phyloP scores from a whole-genome alignment of 805 yeast species.

The Lachancea cidri region DNA sequence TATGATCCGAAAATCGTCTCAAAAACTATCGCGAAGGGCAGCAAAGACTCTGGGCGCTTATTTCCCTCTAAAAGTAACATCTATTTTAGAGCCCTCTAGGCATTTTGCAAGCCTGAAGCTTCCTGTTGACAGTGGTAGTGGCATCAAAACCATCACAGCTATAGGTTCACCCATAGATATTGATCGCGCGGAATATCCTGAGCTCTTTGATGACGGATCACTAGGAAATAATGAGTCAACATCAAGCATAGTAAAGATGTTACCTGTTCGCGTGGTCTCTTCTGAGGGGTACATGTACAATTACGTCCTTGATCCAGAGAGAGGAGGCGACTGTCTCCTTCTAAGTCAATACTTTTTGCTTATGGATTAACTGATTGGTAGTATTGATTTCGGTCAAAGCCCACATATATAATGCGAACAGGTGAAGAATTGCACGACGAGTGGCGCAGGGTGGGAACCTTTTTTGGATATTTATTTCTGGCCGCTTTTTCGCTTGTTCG shows the following conservation, averaged over 20 bases:
- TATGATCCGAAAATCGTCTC: slow-evolving; percentile 72
- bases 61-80: slow-evolving; percentile 67
- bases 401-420: too few relatives aligned
- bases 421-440: too few relatives aligned
- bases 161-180: slow-evolving; percentile 35
- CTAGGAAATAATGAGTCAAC: slow-evolving; percentile 3
- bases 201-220: slow-evolving; percentile 16
- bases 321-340: slow-evolving; percentile 90
- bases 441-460: too few relatives aligned
- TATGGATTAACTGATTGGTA: slow-evolving; percentile 9
- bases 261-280: slow-evolving; percentile 60
- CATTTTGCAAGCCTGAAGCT: slow-evolving; percentile 88
- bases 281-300: slow-evolving; percentile 76
- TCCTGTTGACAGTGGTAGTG: slow-evolving; percentile 35
- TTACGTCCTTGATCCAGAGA: slow-evolving; percentile 74
- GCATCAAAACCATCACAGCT: slow-evolving; percentile 21
- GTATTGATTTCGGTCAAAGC: too few relatives aligned
- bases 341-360: slow-evolving; percentile 61
- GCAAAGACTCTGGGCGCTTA: slow-evolving; percentile 89
- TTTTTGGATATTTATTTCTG: too few relatives aligned
- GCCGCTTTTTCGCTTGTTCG: too few relatives aligned
- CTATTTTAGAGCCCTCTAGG: slow-evolving; percentile 82
- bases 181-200: slow-evolving; percentile 27
- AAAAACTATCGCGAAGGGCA: slow-evolving; percentile 68
- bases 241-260: slow-evolving; percentile 31